A percentile compares a stretch with the other conserved stretches of the same genome.
These are phyloP conservation scores for Termitomyces heimii DNA, from an alignment of 768 basidiomycete species.

Conservation along the genomic window DNA sequence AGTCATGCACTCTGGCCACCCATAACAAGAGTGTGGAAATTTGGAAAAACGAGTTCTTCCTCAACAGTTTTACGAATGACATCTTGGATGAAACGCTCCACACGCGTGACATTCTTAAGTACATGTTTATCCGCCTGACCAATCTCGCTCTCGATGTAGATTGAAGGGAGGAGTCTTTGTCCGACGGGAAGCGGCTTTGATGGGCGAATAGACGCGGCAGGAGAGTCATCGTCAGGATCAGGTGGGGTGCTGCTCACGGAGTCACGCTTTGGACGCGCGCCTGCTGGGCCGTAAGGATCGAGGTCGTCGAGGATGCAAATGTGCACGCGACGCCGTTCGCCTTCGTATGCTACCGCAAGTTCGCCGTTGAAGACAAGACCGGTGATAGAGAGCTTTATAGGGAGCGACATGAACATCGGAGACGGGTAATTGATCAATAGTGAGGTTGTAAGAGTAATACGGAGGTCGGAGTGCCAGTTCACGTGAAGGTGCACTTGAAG, in stretches of 20 bases:
- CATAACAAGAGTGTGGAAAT: constrained; percentile 75
- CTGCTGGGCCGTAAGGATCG: constrained; percentile 80
- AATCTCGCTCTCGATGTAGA: constrained; percentile 94
- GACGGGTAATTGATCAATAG: constrained; percentile 97
- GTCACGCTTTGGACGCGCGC: constrained; percentile 43
- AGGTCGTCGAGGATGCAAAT: constrained; percentile 84
- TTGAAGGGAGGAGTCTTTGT: constrained; percentile 76
- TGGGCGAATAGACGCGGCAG: constrained; percentile 32
- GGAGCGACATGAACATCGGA: constrained; percentile 93
- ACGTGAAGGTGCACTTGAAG: constrained; percentile 87
- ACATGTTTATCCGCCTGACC: constrained; percentile 96
- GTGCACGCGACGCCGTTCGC: constrained; percentile 74
- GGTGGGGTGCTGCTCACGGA: constrained; percentile 44
- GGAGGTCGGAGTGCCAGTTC: constrained; percentile 82
- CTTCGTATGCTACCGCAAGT: constrained; percentile 88
- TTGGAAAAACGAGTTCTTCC: constrained; percentile 94
- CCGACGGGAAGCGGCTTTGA: constrained; percentile 75
- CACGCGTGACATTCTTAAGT: constrained; percentile 89
- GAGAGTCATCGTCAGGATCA: constrained; percentile 56
- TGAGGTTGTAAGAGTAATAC: constrained; percentile 86
- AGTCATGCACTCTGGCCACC: constrained; percentile 11
- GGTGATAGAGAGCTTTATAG: constrained; percentile 89
- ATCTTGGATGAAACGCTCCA: constrained; percentile 94
- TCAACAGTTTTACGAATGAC: constrained; percentile 92
- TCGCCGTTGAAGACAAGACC: constrained; percentile 85